These are phyloP conservation scores for Erodium moschatum DNA, from an alignment of 441 rosid genomes.

Conservation along the genomic window DNA sequence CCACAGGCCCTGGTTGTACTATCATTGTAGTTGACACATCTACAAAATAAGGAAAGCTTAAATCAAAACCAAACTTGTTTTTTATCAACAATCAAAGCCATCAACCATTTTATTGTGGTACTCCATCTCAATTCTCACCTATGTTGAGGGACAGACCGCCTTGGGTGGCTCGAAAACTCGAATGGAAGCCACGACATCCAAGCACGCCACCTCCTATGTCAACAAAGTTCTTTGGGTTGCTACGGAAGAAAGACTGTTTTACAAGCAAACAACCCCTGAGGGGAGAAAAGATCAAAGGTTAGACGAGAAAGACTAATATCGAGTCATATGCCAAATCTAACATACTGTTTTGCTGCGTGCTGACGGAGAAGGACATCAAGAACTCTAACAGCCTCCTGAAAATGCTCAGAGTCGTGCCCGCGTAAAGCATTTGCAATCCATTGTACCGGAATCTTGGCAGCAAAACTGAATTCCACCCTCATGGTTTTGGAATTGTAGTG, in stretches of 20 bases:
- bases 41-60: not conserved
- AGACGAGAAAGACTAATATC: not conserved
- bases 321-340: not conserved
- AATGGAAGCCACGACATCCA: slow-evolving; percentile 57
- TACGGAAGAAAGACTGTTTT: slow-evolving; percentile 52
- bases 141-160: slow-evolving; percentile 56
- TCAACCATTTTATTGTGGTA: no score
- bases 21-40: slow-evolving; percentile 87
- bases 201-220: slow-evolving; percentile 56
- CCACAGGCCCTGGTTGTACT: slow-evolving; percentile 66
- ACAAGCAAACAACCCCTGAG: slow-evolving; percentile 64
- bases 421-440: slow-evolving; percentile 48
- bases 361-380: slow-evolving; percentile 49
- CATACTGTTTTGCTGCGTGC: slow-evolving; percentile 53
- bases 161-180: slow-evolving; percentile 52
- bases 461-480: slow-evolving; percentile 46
- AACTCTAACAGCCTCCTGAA: slow-evolving; percentile 54
- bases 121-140: no score
- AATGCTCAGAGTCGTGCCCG: slow-evolving; percentile 52
- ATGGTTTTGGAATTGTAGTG: slow-evolving; percentile 35
- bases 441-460: slow-evolving; percentile 52
- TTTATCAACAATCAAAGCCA: not conserved
- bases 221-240: slow-evolving; percentile 38
- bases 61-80: no score
- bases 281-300: not conserved